These are phyloP conservation scores for Pleurotus cornucopiae DNA, from an alignment of 768 basidiomycete genomes.

Conservation along the genomic window DNA sequence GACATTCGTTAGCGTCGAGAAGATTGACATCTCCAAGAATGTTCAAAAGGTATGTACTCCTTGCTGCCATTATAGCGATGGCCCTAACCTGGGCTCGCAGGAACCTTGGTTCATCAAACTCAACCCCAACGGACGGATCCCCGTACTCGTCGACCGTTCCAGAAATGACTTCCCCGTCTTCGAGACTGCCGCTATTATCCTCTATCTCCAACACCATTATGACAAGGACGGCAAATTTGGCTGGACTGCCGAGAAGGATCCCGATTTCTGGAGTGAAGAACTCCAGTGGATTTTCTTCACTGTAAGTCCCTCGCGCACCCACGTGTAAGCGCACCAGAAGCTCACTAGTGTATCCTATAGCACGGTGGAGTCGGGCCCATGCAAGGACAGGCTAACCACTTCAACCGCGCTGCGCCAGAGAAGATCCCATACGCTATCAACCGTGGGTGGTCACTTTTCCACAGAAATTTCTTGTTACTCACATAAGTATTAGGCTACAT, in stretches of 20 bases:
- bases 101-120: slow-evolving; percentile 72
- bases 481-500: slow-evolving; percentile 50
- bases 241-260: slow-evolving; percentile 49
- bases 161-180: slow-evolving; percentile 65
- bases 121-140: slow-evolving; percentile 74
- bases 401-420: slow-evolving; percentile 58
- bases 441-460: slow-evolving; percentile 31
- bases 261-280: slow-evolving; percentile 65
- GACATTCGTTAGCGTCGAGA: slow-evolving; percentile 33
- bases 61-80: too few relatives aligned
- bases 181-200: slow-evolving; percentile 75
- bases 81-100: slow-evolving; percentile 13
- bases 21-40: slow-evolving; percentile 56
- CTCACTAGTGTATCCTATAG: slow-evolving; percentile 25
- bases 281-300: slow-evolving; percentile 88
- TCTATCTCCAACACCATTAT: slow-evolving; percentile 80
- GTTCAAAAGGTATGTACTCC: slow-evolving; percentile 60
- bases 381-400: slow-evolving; percentile 84
- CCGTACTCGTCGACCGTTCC: slow-evolving; percentile 57
- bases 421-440: slow-evolving; percentile 68
- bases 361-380: slow-evolving; percentile 85
- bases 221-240: slow-evolving; percentile 72
- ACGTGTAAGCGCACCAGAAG: background rate
- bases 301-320: slow-evolving; percentile 28
- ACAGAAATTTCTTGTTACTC: background rate